Evolutionary conservation across 106 monocot genomes (phyloP), one percentile per base, ranked within the genome.

Genomic region (Gastrodia elata): DNA sequence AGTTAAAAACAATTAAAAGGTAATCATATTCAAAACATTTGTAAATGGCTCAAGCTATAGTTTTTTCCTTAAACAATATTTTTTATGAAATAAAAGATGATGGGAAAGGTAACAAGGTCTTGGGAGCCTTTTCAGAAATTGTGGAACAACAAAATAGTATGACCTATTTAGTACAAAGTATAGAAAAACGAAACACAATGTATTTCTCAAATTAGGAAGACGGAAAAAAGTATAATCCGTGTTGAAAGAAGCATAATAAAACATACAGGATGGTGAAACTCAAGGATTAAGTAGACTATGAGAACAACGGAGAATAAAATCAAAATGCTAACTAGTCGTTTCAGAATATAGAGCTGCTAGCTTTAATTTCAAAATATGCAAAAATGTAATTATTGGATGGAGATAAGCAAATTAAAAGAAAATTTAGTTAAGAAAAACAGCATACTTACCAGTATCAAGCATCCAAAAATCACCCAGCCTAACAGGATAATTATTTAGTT

Each of bases 401-500:
- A 65, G 35, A 13, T 9, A 64, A 64, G 32, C 1, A 30, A 33
- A 10, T 65, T 2, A 35, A 65, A 65, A 33, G 34, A 24, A 39
- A 69, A 9, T 32, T 8, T 36, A 9, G 14, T 30, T 35, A 37
- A 69, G 24, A 24, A 27, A n/a, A 69, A 40, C 6, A 39, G 25
- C 18, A 35, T 39, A 11, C 69, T 64, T 82, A 98, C 97, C 97
- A 76, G 97, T 98, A 81, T 98, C 97, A 68, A 98, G 97, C 97
- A 98, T 93, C 97, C 97, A 98, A 72, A 98, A 98, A 68, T 98
- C 97, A 65, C 91, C 93, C 83, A 98, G 83, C 79, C 97, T 98
- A 83, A 74, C 64, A 76, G 77, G 37, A 16, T 44, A 79, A 74
- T 39, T 74, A 73, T 68, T 38, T 75, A 8, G 26, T 38, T 74